Percentiles rank a stretch among this genome's conserved stretches.
Evolutionary conservation across 148 eudicot species (phyloP).

Genomic region (Vaccinium macrocarpon): DNA sequence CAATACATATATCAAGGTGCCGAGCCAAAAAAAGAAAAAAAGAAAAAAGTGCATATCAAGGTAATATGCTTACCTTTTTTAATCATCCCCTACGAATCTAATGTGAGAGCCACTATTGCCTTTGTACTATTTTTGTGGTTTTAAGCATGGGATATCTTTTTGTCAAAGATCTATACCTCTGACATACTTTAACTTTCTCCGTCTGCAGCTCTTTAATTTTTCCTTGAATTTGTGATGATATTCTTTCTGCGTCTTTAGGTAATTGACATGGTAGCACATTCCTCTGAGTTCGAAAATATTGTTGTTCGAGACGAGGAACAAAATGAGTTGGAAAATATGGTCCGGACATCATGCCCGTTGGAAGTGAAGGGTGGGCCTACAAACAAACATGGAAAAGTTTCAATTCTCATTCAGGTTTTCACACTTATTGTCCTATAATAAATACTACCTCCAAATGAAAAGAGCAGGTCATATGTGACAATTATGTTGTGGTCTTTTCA

Average conservation of each 20-base stretch:
- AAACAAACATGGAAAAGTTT: constrained; percentile 92
- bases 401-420: constrained; percentile 91
- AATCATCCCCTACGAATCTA: neutral
- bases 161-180: neutral
- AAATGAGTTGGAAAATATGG: constrained; percentile 77
- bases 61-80: neutral
- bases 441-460: neutral
- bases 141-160: constrained; percentile 3
- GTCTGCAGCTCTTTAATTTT: neutral
- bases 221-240: neutral
- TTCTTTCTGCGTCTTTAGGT: constrained; percentile 43
- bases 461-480: constrained; percentile 10
- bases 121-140: neutral
- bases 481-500: constrained; percentile 6
- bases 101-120: neutral
- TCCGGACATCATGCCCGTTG: constrained; percentile 66
- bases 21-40: no score
- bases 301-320: constrained; percentile 97
- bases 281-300: constrained; percentile 98
- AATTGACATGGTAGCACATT: constrained; percentile 97
- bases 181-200: neutral
- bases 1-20: neutral
- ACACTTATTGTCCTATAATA: constrained; percentile 1
- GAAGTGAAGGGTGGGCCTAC: constrained; percentile 96
- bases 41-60: neutral